phyloP scores from a whole-genome alignment of 768 basidiomycete genomes.

The Russula brevipes region DNA sequence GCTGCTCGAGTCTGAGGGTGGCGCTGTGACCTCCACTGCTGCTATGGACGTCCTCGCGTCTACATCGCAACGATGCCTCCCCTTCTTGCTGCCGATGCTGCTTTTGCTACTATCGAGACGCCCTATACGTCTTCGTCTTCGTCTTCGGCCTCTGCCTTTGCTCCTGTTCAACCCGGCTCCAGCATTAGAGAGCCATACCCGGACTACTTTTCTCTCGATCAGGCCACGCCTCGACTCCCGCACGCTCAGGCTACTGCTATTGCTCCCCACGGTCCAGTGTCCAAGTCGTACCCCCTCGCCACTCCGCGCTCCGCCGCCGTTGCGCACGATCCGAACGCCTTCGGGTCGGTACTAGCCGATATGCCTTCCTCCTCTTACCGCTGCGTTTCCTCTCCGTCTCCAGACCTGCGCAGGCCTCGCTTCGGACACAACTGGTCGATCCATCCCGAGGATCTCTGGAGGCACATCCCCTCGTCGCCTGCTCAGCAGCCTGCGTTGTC shows the following conservation, averaged over 20 bases:
- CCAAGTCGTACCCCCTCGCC: not conserved
- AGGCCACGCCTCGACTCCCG: not conserved
- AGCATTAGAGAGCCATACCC: not conserved
- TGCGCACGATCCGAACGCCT: conserved; percentile 3
- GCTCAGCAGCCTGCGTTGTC: conserved; percentile 23
- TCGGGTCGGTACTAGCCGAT: not conserved
- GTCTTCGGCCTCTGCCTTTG: not conserved
- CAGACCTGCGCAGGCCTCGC: conserved; percentile 16
- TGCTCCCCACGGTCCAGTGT: not conserved
- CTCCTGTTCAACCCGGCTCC: not conserved
- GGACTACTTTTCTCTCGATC: not conserved
- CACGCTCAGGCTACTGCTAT: not conserved
- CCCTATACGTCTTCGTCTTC: not conserved
- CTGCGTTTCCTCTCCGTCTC: conserved; percentile 6
- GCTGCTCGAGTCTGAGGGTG: conserved; percentile 23
- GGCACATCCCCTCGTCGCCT: conserved; percentile 30
- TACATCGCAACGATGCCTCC: conserved; percentile 24
- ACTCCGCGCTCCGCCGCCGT: conserved; percentile 1
- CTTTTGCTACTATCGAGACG: not conserved
- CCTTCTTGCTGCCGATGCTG: not conserved
- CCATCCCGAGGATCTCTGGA: conserved; percentile 31
- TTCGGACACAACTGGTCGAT: conserved; percentile 7
- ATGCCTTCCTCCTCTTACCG: not conserved
- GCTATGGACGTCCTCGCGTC: conserved; percentile 21
- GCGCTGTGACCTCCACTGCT: not conserved